Evolutionary conservation across 805 yeast species (phyloP).

Genomic region (Debaryomyces prosopidis): DNA sequence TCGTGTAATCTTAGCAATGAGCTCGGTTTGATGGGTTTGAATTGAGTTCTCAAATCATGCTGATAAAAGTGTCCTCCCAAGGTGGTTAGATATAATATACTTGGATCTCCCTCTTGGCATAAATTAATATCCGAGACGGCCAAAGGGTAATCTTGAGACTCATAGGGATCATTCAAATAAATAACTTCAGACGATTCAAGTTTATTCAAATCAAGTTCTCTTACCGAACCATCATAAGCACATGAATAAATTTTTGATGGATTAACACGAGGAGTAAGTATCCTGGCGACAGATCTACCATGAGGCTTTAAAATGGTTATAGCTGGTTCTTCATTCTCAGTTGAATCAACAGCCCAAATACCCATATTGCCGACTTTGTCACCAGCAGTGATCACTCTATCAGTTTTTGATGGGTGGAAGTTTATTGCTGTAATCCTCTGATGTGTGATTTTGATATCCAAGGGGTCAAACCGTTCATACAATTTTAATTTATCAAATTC

Average conservation of each 20-base stretch:
- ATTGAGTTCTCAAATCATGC: conserved; percentile 62
- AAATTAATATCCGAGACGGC: conserved; percentile 79
- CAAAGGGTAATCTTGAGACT: conserved; percentile 34
- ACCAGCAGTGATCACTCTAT: conserved; percentile 75
- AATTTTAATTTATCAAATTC: conserved; percentile 54
- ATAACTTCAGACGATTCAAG: conserved; percentile 55
- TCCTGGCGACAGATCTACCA: conserved; percentile 67
- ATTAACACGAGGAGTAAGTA: conserved; percentile 51
- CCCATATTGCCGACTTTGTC: conserved; percentile 89
- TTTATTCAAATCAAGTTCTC: conserved; percentile 66
- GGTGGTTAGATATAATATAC: conserved; percentile 71
- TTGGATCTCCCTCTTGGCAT: conserved; percentile 43
- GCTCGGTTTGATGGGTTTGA: conserved; percentile 21
- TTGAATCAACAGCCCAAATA: conserved; percentile 73
- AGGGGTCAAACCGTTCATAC: conserved; percentile 61
- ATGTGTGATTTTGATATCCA: conserved; percentile 66
- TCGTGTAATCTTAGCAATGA: conserved; percentile 68
- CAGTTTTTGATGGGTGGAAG: conserved; percentile 72
- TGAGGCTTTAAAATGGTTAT: conserved; percentile 72
- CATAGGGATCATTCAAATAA: conserved; percentile 50
- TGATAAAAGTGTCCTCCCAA: conserved; percentile 75
- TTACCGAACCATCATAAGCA: conserved; percentile 86
- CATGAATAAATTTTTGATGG: conserved; percentile 62
- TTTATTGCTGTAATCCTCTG: conserved; percentile 72
- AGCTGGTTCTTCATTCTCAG: conserved; percentile 42